Evolutionary conservation across 306 rosid genomes (phyloP).

Genomic region (Casuarina glauca): DNA sequence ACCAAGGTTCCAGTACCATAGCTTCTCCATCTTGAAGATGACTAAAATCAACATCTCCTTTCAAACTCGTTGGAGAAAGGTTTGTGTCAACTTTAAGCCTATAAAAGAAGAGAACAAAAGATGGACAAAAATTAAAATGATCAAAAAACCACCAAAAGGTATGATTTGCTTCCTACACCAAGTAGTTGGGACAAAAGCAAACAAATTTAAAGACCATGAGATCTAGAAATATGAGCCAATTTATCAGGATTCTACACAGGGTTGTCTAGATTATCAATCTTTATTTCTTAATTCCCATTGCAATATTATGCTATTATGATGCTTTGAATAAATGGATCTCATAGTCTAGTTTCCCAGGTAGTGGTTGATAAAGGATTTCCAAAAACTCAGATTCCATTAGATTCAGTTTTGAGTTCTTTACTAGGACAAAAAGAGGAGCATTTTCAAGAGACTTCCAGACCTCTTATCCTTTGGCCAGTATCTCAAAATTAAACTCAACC

Average conservation of each 20-base stretch:
- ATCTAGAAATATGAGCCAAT: background rate
- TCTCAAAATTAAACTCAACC: background rate
- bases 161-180: background rate
- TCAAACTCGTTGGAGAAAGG: slow-evolving; percentile 47
- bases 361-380: background rate
- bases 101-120: slow-evolving; percentile 6
- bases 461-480: background rate
- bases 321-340: background rate
- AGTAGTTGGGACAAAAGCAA: background rate
- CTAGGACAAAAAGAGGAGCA: background rate
- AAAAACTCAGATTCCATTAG: background rate
- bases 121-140: background rate
- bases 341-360: background rate
- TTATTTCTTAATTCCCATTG: slow-evolving; percentile 1
- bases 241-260: background rate
- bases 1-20: slow-evolving; percentile 45
- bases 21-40: slow-evolving; percentile 62
- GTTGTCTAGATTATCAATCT: background rate
- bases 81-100: slow-evolving; percentile 51
- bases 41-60: slow-evolving; percentile 43
- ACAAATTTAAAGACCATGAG: background rate
- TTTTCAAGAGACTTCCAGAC: background rate
- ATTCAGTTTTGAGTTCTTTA: background rate
- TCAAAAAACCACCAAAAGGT: background rate
- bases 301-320: background rate